Percentiles rank a stretch among this genome's conserved stretches.
Evolutionary conservation across 768 basidiomycete genomes (phyloP).

Genomic region (Pleurotus citrinopileatus): DNA sequence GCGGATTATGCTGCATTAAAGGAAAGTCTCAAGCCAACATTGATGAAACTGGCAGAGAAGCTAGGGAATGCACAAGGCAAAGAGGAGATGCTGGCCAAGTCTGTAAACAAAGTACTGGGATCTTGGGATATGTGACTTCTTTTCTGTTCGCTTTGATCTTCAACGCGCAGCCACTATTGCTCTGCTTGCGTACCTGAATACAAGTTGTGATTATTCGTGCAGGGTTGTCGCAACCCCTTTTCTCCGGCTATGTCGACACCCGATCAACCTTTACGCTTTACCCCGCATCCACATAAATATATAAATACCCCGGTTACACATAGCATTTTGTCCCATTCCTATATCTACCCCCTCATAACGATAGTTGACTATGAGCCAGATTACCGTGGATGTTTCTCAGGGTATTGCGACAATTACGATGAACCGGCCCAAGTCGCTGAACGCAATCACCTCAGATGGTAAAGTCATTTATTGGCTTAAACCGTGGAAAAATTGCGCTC

Average conservation of each 20-base stretch:
- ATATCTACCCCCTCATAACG: no score
- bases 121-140: conserved; percentile 32
- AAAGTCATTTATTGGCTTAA: not conserved
- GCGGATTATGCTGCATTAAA: conserved; percentile 49
- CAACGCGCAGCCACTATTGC: not conserved
- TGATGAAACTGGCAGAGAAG: conserved; percentile 46
- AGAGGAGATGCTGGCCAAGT: conserved; percentile 40
- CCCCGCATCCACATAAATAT: not conserved
- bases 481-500: no score
- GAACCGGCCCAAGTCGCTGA: conserved; percentile 55
- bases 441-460: conserved; percentile 58
- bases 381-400: conserved; percentile 46
- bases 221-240: no score
- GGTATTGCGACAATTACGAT: conserved; percentile 70
- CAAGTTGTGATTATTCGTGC: not conserved
- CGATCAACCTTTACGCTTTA: not conserved
- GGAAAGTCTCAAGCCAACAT: conserved; percentile 43
- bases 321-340: no score
- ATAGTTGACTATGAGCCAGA: conserved; percentile 40
- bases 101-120: conserved; percentile 37
- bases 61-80: conserved; percentile 31
- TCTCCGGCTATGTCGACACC: conserved; percentile 1
- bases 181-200: not conserved
- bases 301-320: not conserved
- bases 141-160: no score